A percentile compares a stretch with the other conserved stretches of the same genome.
Evolutionary conservation across 2,329 filamentous ascomycete genomes (phyloP).

Genomic region (Falciphora oryzae): DNA sequence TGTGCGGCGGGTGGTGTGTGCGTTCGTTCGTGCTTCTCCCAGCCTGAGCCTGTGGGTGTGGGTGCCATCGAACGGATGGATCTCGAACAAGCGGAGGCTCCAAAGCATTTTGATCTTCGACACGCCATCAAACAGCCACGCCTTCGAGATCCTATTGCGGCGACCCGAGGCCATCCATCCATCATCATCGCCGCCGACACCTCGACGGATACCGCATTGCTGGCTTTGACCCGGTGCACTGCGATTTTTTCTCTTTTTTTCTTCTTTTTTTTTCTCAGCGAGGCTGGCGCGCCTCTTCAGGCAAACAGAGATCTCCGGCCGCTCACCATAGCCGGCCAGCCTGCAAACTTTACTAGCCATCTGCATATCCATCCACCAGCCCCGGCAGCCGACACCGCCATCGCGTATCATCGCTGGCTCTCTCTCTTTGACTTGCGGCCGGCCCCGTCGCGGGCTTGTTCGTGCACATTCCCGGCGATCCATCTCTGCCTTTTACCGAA

Average conservation of each 20-base stretch:
- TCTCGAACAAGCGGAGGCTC: conserved; percentile 5
- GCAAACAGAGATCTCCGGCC: background rate
- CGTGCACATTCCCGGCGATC: no score
- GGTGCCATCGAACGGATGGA: conserved; percentile 1
- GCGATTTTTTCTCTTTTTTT: background rate
- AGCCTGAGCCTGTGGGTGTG: background rate
- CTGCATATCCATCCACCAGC: background rate
- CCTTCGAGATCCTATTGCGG: background rate
- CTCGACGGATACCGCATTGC: background rate
- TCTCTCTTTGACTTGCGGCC: background rate
- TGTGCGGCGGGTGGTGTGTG: background rate
- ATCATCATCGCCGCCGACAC: background rate
- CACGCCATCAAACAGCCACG: conserved; percentile 2
- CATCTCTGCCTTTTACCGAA: background rate
- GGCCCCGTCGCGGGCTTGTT: background rate
- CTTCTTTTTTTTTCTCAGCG: background rate
- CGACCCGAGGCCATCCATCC: background rate
- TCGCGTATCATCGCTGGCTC: background rate
- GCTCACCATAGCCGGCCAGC: background rate
- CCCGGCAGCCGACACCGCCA: background rate
- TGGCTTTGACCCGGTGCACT: background rate
- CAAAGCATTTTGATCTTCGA: conserved; percentile 6
- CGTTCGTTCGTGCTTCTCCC: background rate
- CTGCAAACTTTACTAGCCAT: background rate
- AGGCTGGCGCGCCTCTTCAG: background rate